Evolutionary conservation across 805 yeast genomes (phyloP).

Genomic region (Metschnikowia amazonensis): DNA sequence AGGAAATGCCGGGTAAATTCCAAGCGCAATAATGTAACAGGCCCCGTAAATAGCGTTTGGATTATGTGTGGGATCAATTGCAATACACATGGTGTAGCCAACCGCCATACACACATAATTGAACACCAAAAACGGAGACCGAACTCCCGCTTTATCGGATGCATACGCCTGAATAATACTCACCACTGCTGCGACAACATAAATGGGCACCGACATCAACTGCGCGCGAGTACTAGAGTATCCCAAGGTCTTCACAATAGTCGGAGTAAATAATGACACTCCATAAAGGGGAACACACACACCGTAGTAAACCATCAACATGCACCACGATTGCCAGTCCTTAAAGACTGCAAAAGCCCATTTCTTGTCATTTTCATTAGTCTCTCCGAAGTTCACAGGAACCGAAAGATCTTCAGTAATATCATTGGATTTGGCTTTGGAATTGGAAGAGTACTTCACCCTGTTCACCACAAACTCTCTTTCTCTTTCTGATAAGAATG

Average conservation of each 20-base stretch:
- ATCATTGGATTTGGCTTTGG: neutral
- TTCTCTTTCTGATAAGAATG: constrained; percentile 13
- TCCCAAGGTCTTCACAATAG: constrained; percentile 43
- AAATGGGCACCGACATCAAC: constrained; percentile 43
- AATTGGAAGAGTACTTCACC: constrained; percentile 10
- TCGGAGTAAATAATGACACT: constrained; percentile 42
- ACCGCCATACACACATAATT: constrained; percentile 25
- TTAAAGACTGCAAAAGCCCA: constrained; percentile 20
- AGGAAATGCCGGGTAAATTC: constrained; percentile 30
- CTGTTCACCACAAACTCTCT: constrained; percentile 13
- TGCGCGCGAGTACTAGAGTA: constrained; percentile 40
- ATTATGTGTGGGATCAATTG: constrained; percentile 19
- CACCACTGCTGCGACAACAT: constrained; percentile 31
- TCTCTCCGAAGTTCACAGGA: constrained; percentile 11
- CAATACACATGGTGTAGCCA: constrained; percentile 31
- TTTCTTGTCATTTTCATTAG: constrained; percentile 10
- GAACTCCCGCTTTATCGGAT: constrained; percentile 24
- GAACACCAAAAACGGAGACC: constrained; percentile 28
- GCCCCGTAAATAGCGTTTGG: constrained; percentile 31
- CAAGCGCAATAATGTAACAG: constrained; percentile 27
- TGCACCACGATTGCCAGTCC: constrained; percentile 30
- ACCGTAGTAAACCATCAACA: constrained; percentile 26
- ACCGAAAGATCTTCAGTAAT: neutral
- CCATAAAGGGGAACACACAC: constrained; percentile 33
- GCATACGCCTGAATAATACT: constrained; percentile 26